A percentile compares a stretch with the other conserved stretches of the same genome.
Evolutionary conservation across 495 filamentous ascomycete species (phyloP).

Genomic region (Immersiella caudata): DNA sequence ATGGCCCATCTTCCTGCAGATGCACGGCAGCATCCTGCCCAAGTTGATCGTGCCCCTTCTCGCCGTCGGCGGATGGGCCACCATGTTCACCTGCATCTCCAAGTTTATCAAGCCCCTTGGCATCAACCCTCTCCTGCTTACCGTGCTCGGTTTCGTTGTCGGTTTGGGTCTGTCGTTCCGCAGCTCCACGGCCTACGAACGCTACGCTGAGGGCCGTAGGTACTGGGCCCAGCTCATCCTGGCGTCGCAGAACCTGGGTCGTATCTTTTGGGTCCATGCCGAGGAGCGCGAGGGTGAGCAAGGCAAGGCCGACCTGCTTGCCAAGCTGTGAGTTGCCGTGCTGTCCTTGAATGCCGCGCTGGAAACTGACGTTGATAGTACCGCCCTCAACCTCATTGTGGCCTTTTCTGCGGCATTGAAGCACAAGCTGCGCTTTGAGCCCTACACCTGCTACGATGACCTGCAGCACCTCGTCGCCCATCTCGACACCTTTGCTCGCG

Average conservation of each 20-base stretch:
- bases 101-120: slow-evolving; percentile 49
- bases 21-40: slow-evolving; percentile 80
- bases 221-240: slow-evolving; percentile 77
- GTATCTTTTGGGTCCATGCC: slow-evolving; percentile 78
- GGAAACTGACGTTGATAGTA: slow-evolving; percentile 41
- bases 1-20: slow-evolving; percentile 76
- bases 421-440: slow-evolving; percentile 87
- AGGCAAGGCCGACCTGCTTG: slow-evolving; percentile 70
- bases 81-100: slow-evolving; percentile 63
- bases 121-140: slow-evolving; percentile 72
- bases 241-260: slow-evolving; percentile 71
- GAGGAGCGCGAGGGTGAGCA: slow-evolving; percentile 63
- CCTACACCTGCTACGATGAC: slow-evolving; percentile 75
- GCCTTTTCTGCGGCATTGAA: slow-evolving; percentile 78
- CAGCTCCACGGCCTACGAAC: slow-evolving; percentile 83
- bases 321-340: slow-evolving; percentile 57
- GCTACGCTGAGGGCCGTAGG: slow-evolving; percentile 73
- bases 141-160: slow-evolving; percentile 88
- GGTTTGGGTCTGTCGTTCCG: slow-evolving; percentile 82
- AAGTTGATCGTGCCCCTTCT: slow-evolving; percentile 76
- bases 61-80: slow-evolving; percentile 70
- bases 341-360: neutral
- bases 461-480: slow-evolving; percentile 59
- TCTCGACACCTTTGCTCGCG: slow-evolving; percentile 70
- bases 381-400: slow-evolving; percentile 78